Evolutionary conservation across 2,329 filamentous ascomycete genomes (phyloP).

Genomic region (Colletotrichum sojae): DNA sequence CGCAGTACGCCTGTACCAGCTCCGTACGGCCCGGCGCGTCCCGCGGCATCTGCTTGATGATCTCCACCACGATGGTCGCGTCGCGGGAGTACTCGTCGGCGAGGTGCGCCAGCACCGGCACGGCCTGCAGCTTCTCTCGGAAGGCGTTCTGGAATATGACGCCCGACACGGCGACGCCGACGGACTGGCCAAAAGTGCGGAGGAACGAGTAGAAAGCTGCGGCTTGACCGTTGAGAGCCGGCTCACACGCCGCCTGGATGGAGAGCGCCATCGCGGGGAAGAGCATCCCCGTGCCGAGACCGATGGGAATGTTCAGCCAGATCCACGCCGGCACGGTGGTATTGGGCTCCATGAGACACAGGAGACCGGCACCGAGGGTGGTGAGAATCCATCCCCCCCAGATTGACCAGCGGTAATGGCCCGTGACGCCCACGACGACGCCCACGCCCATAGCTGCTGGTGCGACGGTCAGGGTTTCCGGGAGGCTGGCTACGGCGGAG

Average conservation of each 20-base stretch:
- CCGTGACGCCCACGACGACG: slow-evolving; percentile 66
- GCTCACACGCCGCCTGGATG: slow-evolving; percentile 71
- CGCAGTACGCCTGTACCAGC: slow-evolving; percentile 51
- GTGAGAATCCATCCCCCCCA: slow-evolving; percentile 74
- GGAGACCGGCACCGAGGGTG: slow-evolving; percentile 70
- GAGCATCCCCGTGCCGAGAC: slow-evolving; percentile 74
- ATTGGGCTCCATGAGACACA: slow-evolving; percentile 62
- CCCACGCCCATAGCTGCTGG: slow-evolving; percentile 72
- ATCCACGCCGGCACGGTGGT: slow-evolving; percentile 70
- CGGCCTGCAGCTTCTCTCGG: slow-evolving; percentile 62
- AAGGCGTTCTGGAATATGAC: slow-evolving; percentile 80
- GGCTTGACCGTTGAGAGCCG: slow-evolving; percentile 65
- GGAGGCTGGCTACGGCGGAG: slow-evolving; percentile 70
- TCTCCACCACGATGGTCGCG: slow-evolving; percentile 70
- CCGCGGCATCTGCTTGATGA: slow-evolving; percentile 66
- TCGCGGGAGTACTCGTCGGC: slow-evolving; percentile 67
- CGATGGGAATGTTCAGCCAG: slow-evolving; percentile 72
- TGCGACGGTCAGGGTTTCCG: slow-evolving; percentile 74
- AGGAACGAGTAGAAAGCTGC: slow-evolving; percentile 78
- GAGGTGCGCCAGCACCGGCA: slow-evolving; percentile 59
- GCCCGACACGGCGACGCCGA: slow-evolving; percentile 77
- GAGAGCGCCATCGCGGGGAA: slow-evolving; percentile 75
- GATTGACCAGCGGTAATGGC: slow-evolving; percentile 72
- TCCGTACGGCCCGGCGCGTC: slow-evolving; percentile 23
- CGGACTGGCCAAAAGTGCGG: slow-evolving; percentile 73